Evolutionary conservation across 2,329 filamentous ascomycete species (phyloP), one percentile per base, ranked within the genome.

Genomic region (Parasarocladium wereldwijsianum): DNA sequence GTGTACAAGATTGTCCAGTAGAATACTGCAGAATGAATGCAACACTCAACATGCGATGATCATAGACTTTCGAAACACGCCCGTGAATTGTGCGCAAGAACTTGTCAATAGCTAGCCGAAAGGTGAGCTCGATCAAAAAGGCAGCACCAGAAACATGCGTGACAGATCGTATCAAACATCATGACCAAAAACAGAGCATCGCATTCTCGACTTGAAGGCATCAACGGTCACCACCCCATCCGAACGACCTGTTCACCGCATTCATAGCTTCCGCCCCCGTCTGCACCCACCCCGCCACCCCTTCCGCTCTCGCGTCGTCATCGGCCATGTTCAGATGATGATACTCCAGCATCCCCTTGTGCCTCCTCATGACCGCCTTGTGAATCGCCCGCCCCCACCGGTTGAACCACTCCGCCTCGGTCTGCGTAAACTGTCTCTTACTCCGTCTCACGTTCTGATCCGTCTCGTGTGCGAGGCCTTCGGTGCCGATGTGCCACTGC

Each of bases 361-460:
- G 61, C 34, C 69, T 62, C 31, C 66, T 63, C 32, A 77, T 44
- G 1, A 75, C 69, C 8, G 76, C 67, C 25, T 62, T 60, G 35
- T 59, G 56, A 30, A 84, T 68, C 3, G 70, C 62, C 5, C 64
- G 55, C 7, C 58, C 62, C 73, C 78, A 82, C 33, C 67, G 51
- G 34, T 67, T 63, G 38, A 72, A 70, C 67, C 72, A 78, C 36
- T 71, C 62, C 4, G 64, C 58, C 47, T 72, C 67, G 38, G 54
- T 63, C 38, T 70, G 48, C 32, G 54, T 24, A 15, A 6, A 24
- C 19, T 5, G 6, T 17, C 10, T 21, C 17, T 13, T 17, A 22
- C 17, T 29, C 20, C 20, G 20, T 21, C 19, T n/a, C n/a, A n/a
- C n/a, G n/a, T n/a, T n/a, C 19, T 21, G 19, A 8, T n/a, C 19